These are phyloP conservation scores for Pseudotsuga menziesii DNA, from an alignment of 75 land plant genomes.

Conservation along the genomic window DNA sequence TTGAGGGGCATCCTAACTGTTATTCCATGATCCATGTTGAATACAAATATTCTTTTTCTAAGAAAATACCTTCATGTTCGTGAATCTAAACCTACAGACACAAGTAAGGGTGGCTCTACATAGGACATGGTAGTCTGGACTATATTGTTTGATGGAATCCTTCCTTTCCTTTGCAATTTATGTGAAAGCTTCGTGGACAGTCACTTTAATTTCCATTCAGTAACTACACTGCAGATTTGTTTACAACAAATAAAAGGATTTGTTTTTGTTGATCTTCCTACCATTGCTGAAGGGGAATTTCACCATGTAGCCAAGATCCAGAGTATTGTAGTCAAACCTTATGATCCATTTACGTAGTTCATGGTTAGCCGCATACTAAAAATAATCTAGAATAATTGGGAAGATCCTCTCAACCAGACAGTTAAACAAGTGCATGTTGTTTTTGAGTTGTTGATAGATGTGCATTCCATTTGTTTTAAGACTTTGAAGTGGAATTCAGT, in stretches of 20 bases:
- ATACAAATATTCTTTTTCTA: slow-evolving; percentile 34
- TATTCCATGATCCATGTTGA: slow-evolving; percentile 57
- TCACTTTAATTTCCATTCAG: slow-evolving; percentile 94
- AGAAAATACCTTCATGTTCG: slow-evolving; percentile 1
- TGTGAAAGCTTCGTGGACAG: slow-evolving; percentile 87
- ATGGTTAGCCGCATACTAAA: slow-evolving; percentile 59
- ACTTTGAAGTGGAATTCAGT: neutral
- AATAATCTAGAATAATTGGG: slow-evolving; percentile 96
- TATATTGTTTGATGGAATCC: slow-evolving; percentile 73
- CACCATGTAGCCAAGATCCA: slow-evolving; percentile 1
- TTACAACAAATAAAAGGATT: slow-evolving; percentile 93
- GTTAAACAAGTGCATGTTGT: slow-evolving; percentile 91
- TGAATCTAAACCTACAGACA: neutral
- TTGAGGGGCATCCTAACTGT: slow-evolving; percentile 88
- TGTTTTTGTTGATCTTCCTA: slow-evolving; percentile 29
- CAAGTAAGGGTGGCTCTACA: slow-evolving; percentile 1
- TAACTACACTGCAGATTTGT: slow-evolving; percentile 91
- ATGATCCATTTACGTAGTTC: slow-evolving; percentile 53
- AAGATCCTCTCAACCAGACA: slow-evolving; percentile 95
- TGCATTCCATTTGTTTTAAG: slow-evolving; percentile 32
- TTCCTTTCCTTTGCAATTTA: slow-evolving; percentile 74
- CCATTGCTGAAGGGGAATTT: slow-evolving; percentile 20
- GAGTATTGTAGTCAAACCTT: slow-evolving; percentile 13
- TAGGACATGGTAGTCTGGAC: slow-evolving; percentile 31
- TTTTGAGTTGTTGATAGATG: slow-evolving; percentile 83